Evolutionary conservation across 2,329 filamentous ascomycete genomes (phyloP).

Genomic region (Aspergillus caelatus): DNA sequence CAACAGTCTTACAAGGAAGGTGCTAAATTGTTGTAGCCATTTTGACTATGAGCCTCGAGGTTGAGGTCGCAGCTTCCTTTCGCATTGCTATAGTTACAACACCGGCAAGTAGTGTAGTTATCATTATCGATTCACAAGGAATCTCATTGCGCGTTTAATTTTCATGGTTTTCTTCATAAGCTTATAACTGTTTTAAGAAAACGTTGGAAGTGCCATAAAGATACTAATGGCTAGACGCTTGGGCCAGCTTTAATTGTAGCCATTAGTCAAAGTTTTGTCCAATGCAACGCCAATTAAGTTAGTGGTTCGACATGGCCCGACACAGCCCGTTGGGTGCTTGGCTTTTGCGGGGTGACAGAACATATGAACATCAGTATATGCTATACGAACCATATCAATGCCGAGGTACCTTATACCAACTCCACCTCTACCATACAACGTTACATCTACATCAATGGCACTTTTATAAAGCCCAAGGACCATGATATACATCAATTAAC

Average conservation of each 20-base stretch:
- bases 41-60: background rate
- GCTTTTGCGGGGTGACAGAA: background rate
- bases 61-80: background rate
- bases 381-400: background rate
- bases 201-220: too few relatives aligned
- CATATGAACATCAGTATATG: background rate
- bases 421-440: constrained; percentile 1
- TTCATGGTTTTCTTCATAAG: too few relatives aligned
- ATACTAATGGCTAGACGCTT: too few relatives aligned
- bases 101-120: too few relatives aligned
- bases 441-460: background rate
- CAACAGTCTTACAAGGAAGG: background rate
- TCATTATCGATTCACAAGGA: too few relatives aligned
- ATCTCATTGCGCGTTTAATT: too few relatives aligned
- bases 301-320: background rate
- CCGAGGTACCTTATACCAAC: constrained; percentile 3
- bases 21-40: background rate
- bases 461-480: background rate
- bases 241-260: too few relatives aligned
- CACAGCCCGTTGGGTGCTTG: too few relatives aligned
- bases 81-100: too few relatives aligned
- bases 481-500: background rate
- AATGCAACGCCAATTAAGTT: too few relatives aligned
- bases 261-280: too few relatives aligned
- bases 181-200: too few relatives aligned